These are phyloP conservation scores for Biscogniauxia sp. DNA, from an alignment of 2,329 filamentous ascomycete genomes.

Conservation along the genomic window DNA sequence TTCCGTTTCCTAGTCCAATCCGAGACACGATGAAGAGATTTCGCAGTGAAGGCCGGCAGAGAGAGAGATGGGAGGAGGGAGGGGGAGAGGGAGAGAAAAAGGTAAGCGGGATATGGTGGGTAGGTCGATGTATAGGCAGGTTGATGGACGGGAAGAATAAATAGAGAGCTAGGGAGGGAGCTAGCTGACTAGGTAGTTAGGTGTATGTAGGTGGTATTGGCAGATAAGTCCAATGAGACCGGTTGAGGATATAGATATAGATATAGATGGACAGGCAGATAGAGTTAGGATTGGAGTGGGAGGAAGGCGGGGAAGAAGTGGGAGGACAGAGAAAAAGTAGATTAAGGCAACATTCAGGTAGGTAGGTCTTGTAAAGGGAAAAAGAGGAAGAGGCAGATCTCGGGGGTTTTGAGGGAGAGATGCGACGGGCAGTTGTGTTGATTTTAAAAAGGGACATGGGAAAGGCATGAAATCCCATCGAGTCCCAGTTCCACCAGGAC, in stretches of 20 bases:
- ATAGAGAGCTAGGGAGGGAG: neutral
- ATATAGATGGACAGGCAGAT: neutral
- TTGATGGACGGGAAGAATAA: too few relatives aligned
- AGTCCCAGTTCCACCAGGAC: conserved; percentile 22
- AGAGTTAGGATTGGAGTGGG: neutral
- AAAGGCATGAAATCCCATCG: conserved; percentile 34
- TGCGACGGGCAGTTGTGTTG: conserved; percentile 26
- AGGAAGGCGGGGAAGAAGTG: neutral
- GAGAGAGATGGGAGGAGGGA: too few relatives aligned
- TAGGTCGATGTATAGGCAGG: too few relatives aligned
- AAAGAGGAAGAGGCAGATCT: conserved; percentile 12
- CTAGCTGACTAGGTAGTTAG: neutral
- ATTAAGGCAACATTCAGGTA: neutral
- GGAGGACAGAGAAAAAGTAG: conserved; percentile 5
- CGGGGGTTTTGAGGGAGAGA: conserved; percentile 16
- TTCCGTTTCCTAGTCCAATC: neutral
- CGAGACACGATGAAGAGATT: neutral
- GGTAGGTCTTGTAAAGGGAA: neutral
- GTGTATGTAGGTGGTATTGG: neutral
- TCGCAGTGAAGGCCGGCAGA: neutral
- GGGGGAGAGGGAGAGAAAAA: too few relatives aligned
- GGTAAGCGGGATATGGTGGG: neutral
- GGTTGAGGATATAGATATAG: neutral
- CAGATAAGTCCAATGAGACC: conserved; percentile 9
- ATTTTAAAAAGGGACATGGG: conserved; percentile 31